These are phyloP conservation scores for Monascus ruber DNA, from an alignment of 2,329 filamentous ascomycete species.

Conservation along the genomic window DNA sequence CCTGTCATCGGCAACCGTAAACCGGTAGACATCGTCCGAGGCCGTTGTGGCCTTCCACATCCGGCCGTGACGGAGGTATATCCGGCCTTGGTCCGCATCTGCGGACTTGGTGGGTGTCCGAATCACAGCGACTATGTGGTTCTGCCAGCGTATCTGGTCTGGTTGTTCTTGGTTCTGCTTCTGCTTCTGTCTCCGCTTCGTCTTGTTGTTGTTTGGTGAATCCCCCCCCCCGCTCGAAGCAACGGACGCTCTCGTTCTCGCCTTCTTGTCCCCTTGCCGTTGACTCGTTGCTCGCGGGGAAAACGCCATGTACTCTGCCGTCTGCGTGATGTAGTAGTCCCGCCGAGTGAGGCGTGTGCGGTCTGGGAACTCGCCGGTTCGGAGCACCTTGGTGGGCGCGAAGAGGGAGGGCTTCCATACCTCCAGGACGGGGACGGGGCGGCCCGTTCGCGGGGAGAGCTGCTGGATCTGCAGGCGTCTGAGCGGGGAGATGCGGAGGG, in stretches of 20 bases:
- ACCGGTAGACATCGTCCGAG: background rate
- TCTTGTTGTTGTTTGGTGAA: background rate
- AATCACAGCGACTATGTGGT: conserved; percentile 10
- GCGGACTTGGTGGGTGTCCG: background rate
- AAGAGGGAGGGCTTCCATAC: conserved; percentile 18
- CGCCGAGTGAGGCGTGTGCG: conserved; percentile 12
- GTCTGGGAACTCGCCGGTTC: conserved; percentile 10
- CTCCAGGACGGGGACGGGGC: conserved; percentile 19
- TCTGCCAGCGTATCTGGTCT: too few relatives aligned
- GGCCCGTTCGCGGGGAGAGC: conserved; percentile 9
- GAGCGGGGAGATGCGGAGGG: conserved; percentile 16
- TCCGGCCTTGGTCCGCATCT: background rate
- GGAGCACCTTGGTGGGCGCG: background rate
- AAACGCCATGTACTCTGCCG: conserved; percentile 11
- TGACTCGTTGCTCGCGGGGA: too few relatives aligned
- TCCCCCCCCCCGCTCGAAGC: too few relatives aligned
- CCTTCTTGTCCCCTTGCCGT: too few relatives aligned
- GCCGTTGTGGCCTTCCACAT: background rate
- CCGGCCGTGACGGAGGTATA: background rate
- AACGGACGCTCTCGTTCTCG: too few relatives aligned
- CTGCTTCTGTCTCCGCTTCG: background rate
- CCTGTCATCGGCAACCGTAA: background rate
- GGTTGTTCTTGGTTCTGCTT: conserved; percentile 1
- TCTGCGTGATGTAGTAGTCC: conserved; percentile 19
- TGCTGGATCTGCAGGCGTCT: conserved; percentile 24